Base-by-base conservation (phyloP, 352 stramenopile genomes). In the Pythium periplocum region DNA sequence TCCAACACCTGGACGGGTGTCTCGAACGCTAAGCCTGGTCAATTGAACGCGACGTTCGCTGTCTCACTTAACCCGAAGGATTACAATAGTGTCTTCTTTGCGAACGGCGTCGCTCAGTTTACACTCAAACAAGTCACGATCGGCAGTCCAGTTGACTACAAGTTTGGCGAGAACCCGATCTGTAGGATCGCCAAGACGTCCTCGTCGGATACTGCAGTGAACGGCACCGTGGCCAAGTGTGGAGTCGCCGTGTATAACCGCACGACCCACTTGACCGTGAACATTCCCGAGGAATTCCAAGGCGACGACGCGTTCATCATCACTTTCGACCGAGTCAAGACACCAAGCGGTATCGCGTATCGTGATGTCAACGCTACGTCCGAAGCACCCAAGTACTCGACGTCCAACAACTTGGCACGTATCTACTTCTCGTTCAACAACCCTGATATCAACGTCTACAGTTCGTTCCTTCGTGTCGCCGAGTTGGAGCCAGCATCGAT, bases 341-440 rank as follows among this genome's bases (percentile, higher is more conserved):
- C 83, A 0, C 83, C 83, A 0, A 75, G 63, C 0, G 83, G 83
- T 26, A 37, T 86, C 4, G 53, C 58, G 4, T 39, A 56, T 3
- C 36, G 11, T 10, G 33, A 11, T 6, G 61, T 74, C 43, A 73
- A 44, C 41, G 59, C 56, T 12, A 58, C 66, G 26, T 47, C 66
- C 6, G 38, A 42, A 12, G 52, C 71, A 4, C 64, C 60, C 1
- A 57, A 74, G 31, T 87, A 75, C 59, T 79, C 82, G 48, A 79
- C 76, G 3, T 61, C 67, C 26, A 43, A 50, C 32, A 87, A 86
- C 48, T 69, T 93, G 6, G 70, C 80, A 9, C 83, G 79, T 0
- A 63, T 93, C 40, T 86, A 89, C 32, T 93, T 89, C 44, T 71
- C 83, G 42, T 91, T 87, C 55, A 78, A 90, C 54, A 71, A 89